A percentile compares a stretch with the other conserved stretches of the same genome.
phyloP scores from a whole-genome alignment of 106 monocot species.

The Hemerocallis citrina region DNA sequence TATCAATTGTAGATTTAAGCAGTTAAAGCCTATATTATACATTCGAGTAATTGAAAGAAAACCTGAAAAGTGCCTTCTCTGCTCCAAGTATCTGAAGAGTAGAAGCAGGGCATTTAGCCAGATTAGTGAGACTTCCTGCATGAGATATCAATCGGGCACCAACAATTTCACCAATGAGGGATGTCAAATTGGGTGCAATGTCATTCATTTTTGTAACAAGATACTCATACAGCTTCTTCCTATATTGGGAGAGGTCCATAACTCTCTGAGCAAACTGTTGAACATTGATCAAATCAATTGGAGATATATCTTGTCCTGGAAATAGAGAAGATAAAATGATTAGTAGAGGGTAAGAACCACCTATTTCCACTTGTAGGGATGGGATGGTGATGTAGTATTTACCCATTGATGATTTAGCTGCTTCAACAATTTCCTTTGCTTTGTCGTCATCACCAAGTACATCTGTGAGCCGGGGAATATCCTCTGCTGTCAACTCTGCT shows the following conservation, averaged over 20 bases:
- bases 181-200: conserved; percentile 88
- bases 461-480: conserved; percentile 64
- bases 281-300: conserved; percentile 86
- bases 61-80: conserved; percentile 99
- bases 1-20: too few relatives aligned
- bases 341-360: neutral
- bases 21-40: too few relatives aligned
- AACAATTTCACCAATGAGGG: conserved; percentile 89
- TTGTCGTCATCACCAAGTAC: conserved; percentile 93
- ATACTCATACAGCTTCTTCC: conserved; percentile 85
- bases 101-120: conserved; percentile 89
- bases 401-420: conserved; percentile 99
- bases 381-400: neutral
- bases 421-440: conserved; percentile 90
- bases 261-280: conserved; percentile 84
- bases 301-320: conserved; percentile 87
- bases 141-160: conserved; percentile 94
- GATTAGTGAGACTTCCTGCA: conserved; percentile 90
- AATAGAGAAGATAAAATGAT: conserved; percentile 5
- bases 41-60: neutral
- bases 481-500: conserved; percentile 58
- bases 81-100: conserved; percentile 98
- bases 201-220: conserved; percentile 92
- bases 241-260: conserved; percentile 77
- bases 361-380: neutral